Conservation (phyloP, 352 stramenopile genomes). For the Pythium dissimile region DNA sequence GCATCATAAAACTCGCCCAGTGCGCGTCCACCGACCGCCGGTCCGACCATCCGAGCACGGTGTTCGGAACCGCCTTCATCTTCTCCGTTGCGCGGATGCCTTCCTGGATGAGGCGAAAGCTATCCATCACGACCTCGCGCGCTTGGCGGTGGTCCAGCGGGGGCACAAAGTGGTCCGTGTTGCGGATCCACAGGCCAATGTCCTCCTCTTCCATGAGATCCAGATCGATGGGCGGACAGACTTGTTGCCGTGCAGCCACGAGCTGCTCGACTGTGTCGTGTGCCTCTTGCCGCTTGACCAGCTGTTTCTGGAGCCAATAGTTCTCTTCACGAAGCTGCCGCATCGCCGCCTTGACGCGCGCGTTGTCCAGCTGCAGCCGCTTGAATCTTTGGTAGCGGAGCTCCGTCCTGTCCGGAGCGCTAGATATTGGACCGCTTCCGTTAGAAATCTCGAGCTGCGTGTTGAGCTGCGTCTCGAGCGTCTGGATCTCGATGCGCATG, state of each 20-base stretch:
- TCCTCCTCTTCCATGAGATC: constrained; percentile 15
- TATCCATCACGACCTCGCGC: constrained; percentile 21
- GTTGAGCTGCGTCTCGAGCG: constrained; percentile 15
- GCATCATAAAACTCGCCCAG: constrained; percentile 46
- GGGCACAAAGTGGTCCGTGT: constrained; percentile 17
- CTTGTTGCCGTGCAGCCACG: neutral
- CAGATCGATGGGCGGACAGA: constrained; percentile 7
- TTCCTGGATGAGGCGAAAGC: constrained; percentile 21
- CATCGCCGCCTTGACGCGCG: constrained; percentile 12
- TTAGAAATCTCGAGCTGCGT: constrained; percentile 1
- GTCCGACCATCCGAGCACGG: constrained; percentile 40
- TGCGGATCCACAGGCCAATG: constrained; percentile 20
- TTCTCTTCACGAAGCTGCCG: constrained; percentile 28
- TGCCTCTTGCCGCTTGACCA: constrained; percentile 6
- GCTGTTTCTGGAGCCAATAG: constrained; percentile 29
- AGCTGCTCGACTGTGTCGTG: neutral
- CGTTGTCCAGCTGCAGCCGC: constrained; percentile 8
- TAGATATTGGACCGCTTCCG: neutral
- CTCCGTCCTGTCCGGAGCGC: neutral
- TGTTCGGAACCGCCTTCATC: constrained; percentile 6
- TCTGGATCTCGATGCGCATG: constrained; percentile 19
- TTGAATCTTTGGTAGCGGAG: neutral
- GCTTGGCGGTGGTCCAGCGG: constrained; percentile 1
- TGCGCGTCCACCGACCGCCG: constrained; percentile 33
- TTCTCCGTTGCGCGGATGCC: constrained; percentile 4